Conservation (phyloP, 306 rosid species). For the Cicer chorassanicum region DNA sequence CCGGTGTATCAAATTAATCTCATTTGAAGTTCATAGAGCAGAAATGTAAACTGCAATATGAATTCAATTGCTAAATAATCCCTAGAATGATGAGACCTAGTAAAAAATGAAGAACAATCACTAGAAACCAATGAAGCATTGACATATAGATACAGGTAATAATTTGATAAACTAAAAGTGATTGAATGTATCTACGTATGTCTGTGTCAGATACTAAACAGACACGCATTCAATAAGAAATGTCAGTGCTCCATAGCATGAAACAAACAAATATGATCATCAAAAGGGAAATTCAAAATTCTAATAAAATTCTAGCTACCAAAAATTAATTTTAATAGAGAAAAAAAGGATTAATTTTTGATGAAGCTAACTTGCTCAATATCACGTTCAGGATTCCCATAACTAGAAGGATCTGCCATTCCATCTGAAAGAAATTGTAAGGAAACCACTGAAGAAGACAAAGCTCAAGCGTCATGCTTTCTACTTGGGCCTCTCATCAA, state of each 20-base stretch:
- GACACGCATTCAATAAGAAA: not conserved
- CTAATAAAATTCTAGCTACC: not conserved
- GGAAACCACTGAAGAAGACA: constrained; percentile 58
- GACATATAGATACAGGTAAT: not conserved
- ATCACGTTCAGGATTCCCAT: constrained; percentile 71
- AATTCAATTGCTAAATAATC: not conserved
- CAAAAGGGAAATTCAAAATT: not conserved
- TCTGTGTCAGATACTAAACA: not conserved
- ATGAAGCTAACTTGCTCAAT: constrained; percentile 73
- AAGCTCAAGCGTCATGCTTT: constrained; percentile 72
- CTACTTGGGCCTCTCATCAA: constrained; percentile 78
- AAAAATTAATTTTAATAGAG: not conserved
- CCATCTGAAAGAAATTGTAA: constrained; percentile 77
- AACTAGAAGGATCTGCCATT: constrained; percentile 88
- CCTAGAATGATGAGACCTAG: not conserved
- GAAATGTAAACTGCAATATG: constrained; percentile 29
- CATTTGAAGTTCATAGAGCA: constrained; percentile 17
- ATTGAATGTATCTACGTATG: not conserved
- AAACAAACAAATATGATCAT: constrained; percentile 7
- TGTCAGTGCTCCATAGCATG: not conserved
- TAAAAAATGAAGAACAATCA: not conserved
- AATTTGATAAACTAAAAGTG: not conserved
- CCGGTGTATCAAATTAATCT: too few species aligned
- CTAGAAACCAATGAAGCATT: not conserved
- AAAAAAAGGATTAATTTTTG: constrained; percentile 11